Conservation (phyloP, 1,284 basidiomycete species). For the Leccinum proximum region DNA sequence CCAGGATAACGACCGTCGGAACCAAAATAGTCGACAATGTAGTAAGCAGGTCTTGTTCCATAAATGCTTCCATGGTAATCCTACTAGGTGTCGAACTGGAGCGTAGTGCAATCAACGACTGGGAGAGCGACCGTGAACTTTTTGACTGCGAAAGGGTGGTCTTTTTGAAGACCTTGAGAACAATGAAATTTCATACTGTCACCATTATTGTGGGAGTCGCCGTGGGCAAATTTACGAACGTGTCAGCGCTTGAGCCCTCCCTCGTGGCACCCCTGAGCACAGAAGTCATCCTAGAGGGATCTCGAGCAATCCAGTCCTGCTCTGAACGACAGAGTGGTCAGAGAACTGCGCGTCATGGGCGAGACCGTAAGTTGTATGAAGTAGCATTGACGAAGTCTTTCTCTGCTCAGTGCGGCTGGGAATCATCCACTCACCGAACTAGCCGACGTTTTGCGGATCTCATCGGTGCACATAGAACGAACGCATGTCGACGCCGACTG, state of each 20-base stretch:
- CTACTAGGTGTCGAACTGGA: background rate
- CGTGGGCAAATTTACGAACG: background rate
- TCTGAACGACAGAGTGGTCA: background rate
- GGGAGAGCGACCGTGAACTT: background rate
- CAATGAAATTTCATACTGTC: background rate
- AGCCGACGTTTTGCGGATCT: background rate
- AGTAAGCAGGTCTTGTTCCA: conserved; percentile 3
- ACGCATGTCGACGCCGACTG: background rate
- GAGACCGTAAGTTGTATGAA: background rate
- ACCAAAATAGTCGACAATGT: conserved; percentile 13
- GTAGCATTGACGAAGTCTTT: background rate
- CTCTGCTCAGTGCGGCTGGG: background rate
- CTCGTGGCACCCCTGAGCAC: background rate
- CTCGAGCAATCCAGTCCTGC: background rate
- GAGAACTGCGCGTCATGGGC: background rate
- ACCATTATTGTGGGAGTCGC: too few relatives aligned
- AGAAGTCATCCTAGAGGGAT: background rate
- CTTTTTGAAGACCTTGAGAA: background rate
- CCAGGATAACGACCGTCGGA: conserved; percentile 10
- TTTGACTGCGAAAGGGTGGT: background rate
- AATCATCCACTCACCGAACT: background rate
- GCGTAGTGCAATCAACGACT: background rate
- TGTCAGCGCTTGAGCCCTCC: background rate
- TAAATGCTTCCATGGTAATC: background rate
- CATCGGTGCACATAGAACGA: background rate